These are phyloP conservation scores for Blastocystis sp. DNA, from an alignment of 352 stramenopile genomes.

Conservation along the genomic window DNA sequence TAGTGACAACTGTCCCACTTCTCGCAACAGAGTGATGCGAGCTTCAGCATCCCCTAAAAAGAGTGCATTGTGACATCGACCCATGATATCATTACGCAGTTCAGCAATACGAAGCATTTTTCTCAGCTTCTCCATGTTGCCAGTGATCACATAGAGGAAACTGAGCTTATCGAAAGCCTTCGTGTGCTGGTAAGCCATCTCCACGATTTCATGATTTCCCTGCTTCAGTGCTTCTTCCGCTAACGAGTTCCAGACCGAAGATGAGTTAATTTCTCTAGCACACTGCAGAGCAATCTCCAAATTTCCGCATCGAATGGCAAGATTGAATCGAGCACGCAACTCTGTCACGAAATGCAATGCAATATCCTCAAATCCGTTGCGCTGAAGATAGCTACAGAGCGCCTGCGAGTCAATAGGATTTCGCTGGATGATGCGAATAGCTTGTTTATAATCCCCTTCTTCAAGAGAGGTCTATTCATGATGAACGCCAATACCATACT, in stretches of 20 bases:
- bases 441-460: slow-evolving; percentile 88
- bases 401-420: slow-evolving; percentile 88
- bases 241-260: slow-evolving; percentile 92
- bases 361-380: slow-evolving; percentile 96
- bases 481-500: slow-evolving; percentile 28
- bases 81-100: slow-evolving; percentile 94
- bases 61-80: slow-evolving; percentile 93
- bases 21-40: slow-evolving; percentile 86
- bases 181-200: slow-evolving; percentile 98
- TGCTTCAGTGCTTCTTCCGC: slow-evolving; percentile 90
- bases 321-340: slow-evolving; percentile 90
- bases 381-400: slow-evolving; percentile 95
- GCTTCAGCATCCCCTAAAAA: slow-evolving; percentile 92
- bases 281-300: slow-evolving; percentile 69
- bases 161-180: slow-evolving; percentile 97
- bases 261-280: slow-evolving; percentile 77
- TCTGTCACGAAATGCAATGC: slow-evolving; percentile 98
- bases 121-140: slow-evolving; percentile 90
- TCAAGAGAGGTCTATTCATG: slow-evolving; percentile 70
- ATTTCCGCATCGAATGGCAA: slow-evolving; percentile 94
- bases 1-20: slow-evolving; percentile 86
- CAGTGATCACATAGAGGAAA: slow-evolving; percentile 97
- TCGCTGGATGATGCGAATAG: slow-evolving; percentile 96
- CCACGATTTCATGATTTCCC: slow-evolving; percentile 96
- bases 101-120: slow-evolving; percentile 99